A percentile compares a stretch with the other conserved stretches of the same genome.
phyloP scores from a whole-genome alignment of 164 flowering plant genomes.

The Saururus chinensis region DNA sequence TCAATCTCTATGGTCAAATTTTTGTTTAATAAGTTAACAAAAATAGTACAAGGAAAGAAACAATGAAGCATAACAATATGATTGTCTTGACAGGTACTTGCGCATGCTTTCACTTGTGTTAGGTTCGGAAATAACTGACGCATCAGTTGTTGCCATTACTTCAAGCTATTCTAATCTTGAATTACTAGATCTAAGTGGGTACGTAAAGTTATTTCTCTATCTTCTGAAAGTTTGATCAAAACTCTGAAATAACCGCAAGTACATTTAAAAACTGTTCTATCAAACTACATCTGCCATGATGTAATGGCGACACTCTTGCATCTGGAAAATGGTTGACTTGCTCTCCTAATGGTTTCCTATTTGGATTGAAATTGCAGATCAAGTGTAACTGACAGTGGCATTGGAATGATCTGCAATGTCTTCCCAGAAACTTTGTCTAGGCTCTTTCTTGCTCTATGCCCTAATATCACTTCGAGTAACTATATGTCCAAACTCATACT shows the following conservation, averaged over 20 bases:
- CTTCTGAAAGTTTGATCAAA: background rate
- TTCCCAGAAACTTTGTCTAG: slow-evolving; percentile 58
- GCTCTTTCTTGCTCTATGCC: slow-evolving; percentile 87
- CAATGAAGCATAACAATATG: background rate
- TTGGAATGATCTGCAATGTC: slow-evolving; percentile 95
- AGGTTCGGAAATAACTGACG: slow-evolving; percentile 91
- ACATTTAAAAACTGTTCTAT: background rate
- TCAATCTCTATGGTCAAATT: too few species aligned
- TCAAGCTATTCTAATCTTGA: slow-evolving; percentile 70
- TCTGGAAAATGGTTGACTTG: background rate
- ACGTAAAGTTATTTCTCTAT: slow-evolving; percentile 14
- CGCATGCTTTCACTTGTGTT: slow-evolving; percentile 92
- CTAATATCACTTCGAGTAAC: slow-evolving; percentile 90
- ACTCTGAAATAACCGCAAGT: background rate
- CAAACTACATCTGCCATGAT: background rate
- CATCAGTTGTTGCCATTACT: slow-evolving; percentile 93
- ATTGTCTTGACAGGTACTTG: slow-evolving; percentile 42
- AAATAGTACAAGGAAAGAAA: background rate
- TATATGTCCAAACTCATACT: slow-evolving; percentile 3
- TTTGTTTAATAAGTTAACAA: too few species aligned
- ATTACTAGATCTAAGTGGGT: slow-evolving; percentile 95
- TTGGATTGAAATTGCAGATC: slow-evolving; percentile 47
- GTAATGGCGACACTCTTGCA: too few species aligned
- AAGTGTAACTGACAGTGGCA: slow-evolving; percentile 88
- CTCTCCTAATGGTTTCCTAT: background rate